Evolutionary conservation across 176 grass and related monocot genomes (phyloP), one percentile per base, ranked within the genome.

Genomic region (Lolium perenne): DNA sequence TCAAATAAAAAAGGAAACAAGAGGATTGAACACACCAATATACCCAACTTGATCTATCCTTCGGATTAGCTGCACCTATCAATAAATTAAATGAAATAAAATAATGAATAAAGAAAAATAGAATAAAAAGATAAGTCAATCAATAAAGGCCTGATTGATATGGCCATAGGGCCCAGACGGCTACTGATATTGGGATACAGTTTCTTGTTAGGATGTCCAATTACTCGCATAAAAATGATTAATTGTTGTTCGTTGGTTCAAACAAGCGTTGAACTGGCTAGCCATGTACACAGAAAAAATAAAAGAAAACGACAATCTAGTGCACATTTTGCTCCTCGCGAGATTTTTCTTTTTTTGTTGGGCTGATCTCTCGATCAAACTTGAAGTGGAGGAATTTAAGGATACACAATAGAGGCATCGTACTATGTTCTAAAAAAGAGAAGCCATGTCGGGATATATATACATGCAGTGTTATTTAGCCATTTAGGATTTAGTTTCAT

Each of bases 201-300:
- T 49, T 79, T 84, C 77, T 79, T 72, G 81, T 88, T 88, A 84
- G 62, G 81, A 54, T 84, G 87, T 88, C 74, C 7, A 54, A 23
- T 23, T 71, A 83, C 62, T 66, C 13, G 5, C 13, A 35, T 16
- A 15, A 16, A 29, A 65, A 7, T 16, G 25, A 65, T 32, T 32
- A 32, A 32, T 77, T 35, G 70, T 57, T 53, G 38, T 56, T 60
- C 77, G 55, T 76, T 77, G 26, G 80, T 58, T 40, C 57, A 66
- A 29, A 56, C 18, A 16, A 76, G 55, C 10, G 57, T 9, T 8
- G 23, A 41, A 35, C 78, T 81, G 67, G 49, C 18, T 65, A 8
- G 8, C 29, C 15, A 65, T 29, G 64, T 16, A 25, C 45, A 62
- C 66, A 62, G 38, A 80, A 22, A 80, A 26, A 12, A 21, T 38